Percentiles rank a stretch among this genome's conserved stretches.
These are phyloP conservation scores for Fomitopsis betulina DNA, from an alignment of 1,284 basidiomycete genomes.

Conservation along the genomic window DNA sequence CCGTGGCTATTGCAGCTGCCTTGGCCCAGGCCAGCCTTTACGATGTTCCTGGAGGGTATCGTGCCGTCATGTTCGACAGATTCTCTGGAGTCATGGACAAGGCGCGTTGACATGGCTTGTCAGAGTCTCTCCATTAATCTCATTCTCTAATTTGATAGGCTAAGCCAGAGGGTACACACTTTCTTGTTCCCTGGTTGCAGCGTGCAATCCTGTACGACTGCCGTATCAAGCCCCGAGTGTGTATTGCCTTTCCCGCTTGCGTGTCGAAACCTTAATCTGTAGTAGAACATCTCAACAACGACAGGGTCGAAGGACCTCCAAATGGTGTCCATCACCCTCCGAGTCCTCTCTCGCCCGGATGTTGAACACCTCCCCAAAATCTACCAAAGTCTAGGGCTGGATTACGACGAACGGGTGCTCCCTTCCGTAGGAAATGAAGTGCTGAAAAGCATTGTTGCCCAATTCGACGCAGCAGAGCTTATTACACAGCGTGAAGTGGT, in stretches of 20 bases:
- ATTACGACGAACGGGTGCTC: conserved; percentile 96
- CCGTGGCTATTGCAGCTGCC: conserved; percentile 66
- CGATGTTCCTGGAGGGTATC: conserved; percentile 90
- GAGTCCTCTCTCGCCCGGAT: conserved; percentile 94
- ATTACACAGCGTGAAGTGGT: conserved; percentile 87
- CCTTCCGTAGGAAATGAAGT: conserved; percentile 98
- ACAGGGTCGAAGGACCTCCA: conserved; percentile 97
- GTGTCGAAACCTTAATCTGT: not conserved
- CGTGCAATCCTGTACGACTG: conserved; percentile 97
- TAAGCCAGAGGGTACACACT: conserved; percentile 92
- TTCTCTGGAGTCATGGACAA: conserved; percentile 88
- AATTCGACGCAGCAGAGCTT: conserved; percentile 97
- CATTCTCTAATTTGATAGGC: conserved; percentile 44
- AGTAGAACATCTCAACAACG: conserved; percentile 92
- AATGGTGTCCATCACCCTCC: conserved; percentile 95
- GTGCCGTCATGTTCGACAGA: conserved; percentile 98
- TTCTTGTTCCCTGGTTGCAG: conserved; percentile 94
- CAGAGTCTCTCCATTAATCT: not conserved
- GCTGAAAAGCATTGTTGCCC: conserved; percentile 95
- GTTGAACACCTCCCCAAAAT: conserved; percentile 86
- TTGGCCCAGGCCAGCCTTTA: conserved; percentile 79
- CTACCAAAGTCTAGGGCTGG: conserved; percentile 91
- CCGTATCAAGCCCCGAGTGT: conserved; percentile 90
- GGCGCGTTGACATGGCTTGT: conserved; percentile 35
- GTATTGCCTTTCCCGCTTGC: conserved; percentile 16